phyloP scores from a whole-genome alignment of 306 rosid species.

The Acacia crassicarpa region DNA sequence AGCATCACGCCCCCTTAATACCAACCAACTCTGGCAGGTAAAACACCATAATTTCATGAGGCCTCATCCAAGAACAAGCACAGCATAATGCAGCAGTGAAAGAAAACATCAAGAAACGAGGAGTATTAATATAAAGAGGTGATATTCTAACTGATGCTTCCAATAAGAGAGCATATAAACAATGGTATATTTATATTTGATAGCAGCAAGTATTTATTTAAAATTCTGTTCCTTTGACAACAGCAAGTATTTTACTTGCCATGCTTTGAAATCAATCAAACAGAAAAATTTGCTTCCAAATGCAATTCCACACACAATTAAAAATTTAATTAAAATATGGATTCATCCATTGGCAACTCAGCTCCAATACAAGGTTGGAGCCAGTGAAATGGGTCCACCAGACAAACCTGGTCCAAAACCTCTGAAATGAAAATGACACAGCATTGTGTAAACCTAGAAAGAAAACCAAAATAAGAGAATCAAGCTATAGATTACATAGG shows the following conservation, averaged over 20 bases:
- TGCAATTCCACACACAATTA: background rate
- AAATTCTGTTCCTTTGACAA: too few relatives aligned
- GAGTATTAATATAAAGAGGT: background rate
- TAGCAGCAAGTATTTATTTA: too few relatives aligned
- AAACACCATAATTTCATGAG: background rate
- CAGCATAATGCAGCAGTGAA: background rate
- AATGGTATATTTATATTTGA: too few relatives aligned
- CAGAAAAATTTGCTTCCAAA: background rate
- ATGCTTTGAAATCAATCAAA: background rate
- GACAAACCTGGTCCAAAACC: background rate
- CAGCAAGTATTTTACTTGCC: too few relatives aligned
- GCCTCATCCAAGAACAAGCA: constrained; percentile 9
- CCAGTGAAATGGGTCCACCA: background rate
- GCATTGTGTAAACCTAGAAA: constrained; percentile 23
- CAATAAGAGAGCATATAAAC: too few relatives aligned
- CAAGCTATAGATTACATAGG: background rate
- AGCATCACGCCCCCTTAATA: constrained; percentile 2
- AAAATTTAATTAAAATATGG: background rate
- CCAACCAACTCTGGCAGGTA: background rate
- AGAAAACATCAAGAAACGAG: constrained; percentile 1
- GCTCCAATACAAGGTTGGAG: background rate
- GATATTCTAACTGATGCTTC: background rate
- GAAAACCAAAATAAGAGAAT: constrained; percentile 6
- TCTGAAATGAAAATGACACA: background rate
- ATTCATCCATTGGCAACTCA: background rate